A percentile compares a stretch with the other conserved stretches of the same genome.
phyloP scores from a whole-genome alignment of 2,329 filamentous ascomycete genomes.

The Diaporthe ilicicola region DNA sequence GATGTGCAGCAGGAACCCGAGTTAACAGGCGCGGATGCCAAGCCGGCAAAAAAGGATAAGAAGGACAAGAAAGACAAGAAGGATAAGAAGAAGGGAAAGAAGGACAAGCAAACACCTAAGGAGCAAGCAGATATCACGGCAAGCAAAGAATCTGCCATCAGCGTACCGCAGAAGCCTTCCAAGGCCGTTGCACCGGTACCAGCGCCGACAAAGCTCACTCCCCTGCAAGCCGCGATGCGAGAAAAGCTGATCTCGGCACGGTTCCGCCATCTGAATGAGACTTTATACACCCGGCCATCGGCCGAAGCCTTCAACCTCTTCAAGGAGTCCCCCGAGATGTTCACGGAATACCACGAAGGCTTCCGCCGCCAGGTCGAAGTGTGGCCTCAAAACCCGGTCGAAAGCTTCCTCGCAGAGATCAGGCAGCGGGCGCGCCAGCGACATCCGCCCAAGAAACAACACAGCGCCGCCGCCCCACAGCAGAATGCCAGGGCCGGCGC shows the following conservation, averaged over 20 bases:
- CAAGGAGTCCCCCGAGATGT: conserved; percentile 87
- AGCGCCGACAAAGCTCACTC: conserved; percentile 73
- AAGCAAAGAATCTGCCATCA: conserved; percentile 37
- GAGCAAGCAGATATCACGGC: conserved; percentile 29
- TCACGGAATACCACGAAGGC: conserved; percentile 93
- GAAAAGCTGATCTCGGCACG: conserved; percentile 94
- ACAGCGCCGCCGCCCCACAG: conserved; percentile 34
- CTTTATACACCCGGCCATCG: conserved; percentile 92
- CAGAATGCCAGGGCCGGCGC: conserved; percentile 39
- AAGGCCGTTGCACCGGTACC: conserved; percentile 32
- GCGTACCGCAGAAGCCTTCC: conserved; percentile 22
- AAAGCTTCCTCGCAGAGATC: conserved; percentile 81
- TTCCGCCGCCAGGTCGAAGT: conserved; percentile 95
- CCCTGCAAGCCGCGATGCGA: conserved; percentile 92
- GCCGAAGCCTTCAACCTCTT: conserved; percentile 85
- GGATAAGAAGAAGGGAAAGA: conserved; percentile 42
- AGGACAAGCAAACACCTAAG: conserved; percentile 35
- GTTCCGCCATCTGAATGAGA: conserved; percentile 97
- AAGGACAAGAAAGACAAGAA: conserved; percentile 44
- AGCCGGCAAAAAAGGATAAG: conserved; percentile 35
- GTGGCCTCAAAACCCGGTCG: conserved; percentile 97
- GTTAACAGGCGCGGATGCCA: conserved; percentile 13
- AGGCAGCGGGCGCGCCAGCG: conserved; percentile 69
- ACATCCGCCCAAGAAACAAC: conserved; percentile 35
- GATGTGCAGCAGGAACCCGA: conserved; percentile 33